phyloP scores from a whole-genome alignment of 2,329 filamentous ascomycete genomes.

The Pyrenochaeta sp. region DNA sequence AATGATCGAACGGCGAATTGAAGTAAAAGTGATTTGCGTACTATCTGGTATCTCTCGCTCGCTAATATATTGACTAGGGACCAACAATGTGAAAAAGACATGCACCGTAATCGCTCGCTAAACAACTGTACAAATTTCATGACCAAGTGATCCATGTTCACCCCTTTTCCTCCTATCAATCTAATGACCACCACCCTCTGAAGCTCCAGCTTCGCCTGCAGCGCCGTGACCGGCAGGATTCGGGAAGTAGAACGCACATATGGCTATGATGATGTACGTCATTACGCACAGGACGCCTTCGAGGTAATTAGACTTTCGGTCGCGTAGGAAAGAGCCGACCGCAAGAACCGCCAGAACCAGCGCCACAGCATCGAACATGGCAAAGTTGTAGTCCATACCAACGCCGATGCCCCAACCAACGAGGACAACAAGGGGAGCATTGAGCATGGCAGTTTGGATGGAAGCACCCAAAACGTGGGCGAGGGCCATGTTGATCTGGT shows the following conservation, averaged over 20 bases:
- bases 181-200: constrained; percentile 7
- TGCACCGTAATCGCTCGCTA: constrained; percentile 16
- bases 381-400: constrained; percentile 81
- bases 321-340: constrained; percentile 85
- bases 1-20: not conserved
- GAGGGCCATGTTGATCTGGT: constrained; percentile 84
- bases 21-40: not conserved
- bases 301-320: constrained; percentile 89
- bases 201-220: not conserved
- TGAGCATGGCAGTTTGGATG: constrained; percentile 89
- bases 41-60: constrained; percentile 20
- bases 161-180: not conserved
- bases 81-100: not conserved
- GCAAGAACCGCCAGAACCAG: constrained; percentile 85
- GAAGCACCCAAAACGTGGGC: constrained; percentile 87
- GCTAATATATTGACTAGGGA: constrained; percentile 17
- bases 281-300: constrained; percentile 84
- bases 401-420: constrained; percentile 78
- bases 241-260: constrained; percentile 69
- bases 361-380: constrained; percentile 84
- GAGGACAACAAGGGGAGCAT: constrained; percentile 82
- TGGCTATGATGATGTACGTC: constrained; percentile 70
- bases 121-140: constrained; percentile 6
- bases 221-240: constrained; percentile 50
- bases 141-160: not conserved